Evolutionary conservation across 306 rosid genomes (phyloP).

Genomic region (Prunus persica): DNA sequence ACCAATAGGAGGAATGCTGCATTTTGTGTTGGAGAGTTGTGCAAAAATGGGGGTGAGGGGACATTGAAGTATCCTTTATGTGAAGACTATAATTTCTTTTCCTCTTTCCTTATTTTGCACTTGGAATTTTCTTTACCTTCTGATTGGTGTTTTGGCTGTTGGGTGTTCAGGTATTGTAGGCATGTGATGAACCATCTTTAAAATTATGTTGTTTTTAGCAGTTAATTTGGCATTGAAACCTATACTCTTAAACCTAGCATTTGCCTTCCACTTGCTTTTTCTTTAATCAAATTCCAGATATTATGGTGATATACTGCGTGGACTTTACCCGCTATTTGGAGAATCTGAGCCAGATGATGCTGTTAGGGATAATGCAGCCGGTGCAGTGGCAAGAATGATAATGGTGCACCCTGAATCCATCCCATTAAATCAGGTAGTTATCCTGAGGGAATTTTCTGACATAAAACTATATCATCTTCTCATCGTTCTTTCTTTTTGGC

Average conservation of each 20-base stretch:
- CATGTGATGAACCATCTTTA: background rate
- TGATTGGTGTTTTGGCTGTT: background rate
- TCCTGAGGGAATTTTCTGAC: constrained; percentile 5
- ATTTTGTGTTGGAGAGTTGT: constrained; percentile 97
- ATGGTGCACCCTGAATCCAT: constrained; percentile 93
- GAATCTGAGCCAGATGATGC: constrained; percentile 97
- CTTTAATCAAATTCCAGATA: constrained; percentile 59
- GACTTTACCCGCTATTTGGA: constrained; percentile 88
- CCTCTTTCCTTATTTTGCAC: background rate
- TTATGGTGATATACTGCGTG: constrained; percentile 70
- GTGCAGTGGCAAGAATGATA: constrained; percentile 98
- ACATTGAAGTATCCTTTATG: constrained; percentile 71
- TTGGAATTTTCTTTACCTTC: background rate
- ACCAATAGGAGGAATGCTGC: constrained; percentile 99
- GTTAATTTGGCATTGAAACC: constrained; percentile 18
- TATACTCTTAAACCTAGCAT: constrained; percentile 10
- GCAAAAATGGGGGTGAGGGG: constrained; percentile 86
- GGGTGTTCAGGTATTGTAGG: background rate
- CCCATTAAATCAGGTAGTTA: constrained; percentile 80
- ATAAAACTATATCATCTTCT: background rate
- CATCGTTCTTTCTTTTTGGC: background rate
- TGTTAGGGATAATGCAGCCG: constrained; percentile 96
- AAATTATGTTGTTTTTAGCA: background rate
- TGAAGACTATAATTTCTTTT: constrained; percentile 4
- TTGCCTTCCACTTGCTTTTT: constrained; percentile 28